Evolutionary conservation across 495 filamentous ascomycete genomes (phyloP), one percentile per base, ranked within the genome.

Genomic region (Neohortaea acidophila): DNA sequence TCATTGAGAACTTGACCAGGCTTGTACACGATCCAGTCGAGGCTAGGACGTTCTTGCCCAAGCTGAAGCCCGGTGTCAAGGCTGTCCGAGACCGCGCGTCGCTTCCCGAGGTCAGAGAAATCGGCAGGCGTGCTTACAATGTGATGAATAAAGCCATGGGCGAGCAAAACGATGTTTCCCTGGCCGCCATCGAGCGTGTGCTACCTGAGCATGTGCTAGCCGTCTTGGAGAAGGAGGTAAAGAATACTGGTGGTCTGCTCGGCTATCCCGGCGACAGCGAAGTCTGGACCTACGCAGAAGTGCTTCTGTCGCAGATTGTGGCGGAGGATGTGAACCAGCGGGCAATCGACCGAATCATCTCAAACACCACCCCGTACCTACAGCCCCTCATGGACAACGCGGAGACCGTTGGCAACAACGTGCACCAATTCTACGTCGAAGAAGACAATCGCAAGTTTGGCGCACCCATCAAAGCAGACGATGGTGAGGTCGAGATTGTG

Each of bases 1-100:
- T 99, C n/a, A 83, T 91, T 21, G 89, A 99, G 64, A 99, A 99
- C 59, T 61, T 99, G 63, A 99, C 89, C 33, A 99, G 94, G 66
- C 70, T 99, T 20, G 89, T 99, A 19, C 89, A 99, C 59, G 91
- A 99, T 55, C 89, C 89, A 4, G 73, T 94, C 22, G 89, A 99
- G 63, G 89, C 89, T 14, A 72, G 91, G 29, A 82, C 84, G 45
- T 99, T 99, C 70, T 66, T 99, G 51, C 89, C 89, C 31, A 94
- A 92, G 59, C 75, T 99, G 28, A 81, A 81, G 56, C 89, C 89
- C 27, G 89, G 89, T 71, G 74, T 99, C 13, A 84, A 94, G 68
- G 69, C 61, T 21, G 86, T 96, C 41, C 72, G 80, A 51, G 77
- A 85, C 44, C 71, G 85, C 32, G 86, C 91, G 25, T 89, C 89